Base-by-base conservation (phyloP, 2,329 filamentous ascomycete genomes). In the Paecilomyces niveus region DNA sequence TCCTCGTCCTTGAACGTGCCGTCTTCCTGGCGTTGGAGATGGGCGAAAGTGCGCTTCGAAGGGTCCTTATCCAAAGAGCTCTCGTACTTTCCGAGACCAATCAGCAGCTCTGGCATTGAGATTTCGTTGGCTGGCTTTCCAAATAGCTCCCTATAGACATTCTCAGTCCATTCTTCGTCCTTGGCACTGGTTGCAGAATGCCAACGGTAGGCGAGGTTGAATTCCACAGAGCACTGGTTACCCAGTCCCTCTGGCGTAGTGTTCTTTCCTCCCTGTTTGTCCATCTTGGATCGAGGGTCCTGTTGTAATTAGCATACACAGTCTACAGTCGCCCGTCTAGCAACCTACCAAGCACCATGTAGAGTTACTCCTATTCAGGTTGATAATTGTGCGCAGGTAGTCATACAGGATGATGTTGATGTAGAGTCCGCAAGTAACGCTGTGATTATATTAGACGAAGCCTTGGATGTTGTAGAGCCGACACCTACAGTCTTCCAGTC, bases 161-260 rank as follows among this genome's bases (percentile, higher is more conserved):
- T 79, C 64, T 91, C 82, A 22, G 90, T 88, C 90, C 90, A 95
- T 63, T 86, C 81, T 68, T 94, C 90, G 66, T 96, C 91, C 62
- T 84, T 85, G 59, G 85, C 83, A 39, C 82, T 83, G 65, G 94
- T 89, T 64, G 88, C 86, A 2, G 89, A 90, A 76, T 95, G 90
- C 90, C 90, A 95, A 62, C 90, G 83, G 72, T 96, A 95, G 64
- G 89, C 88, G 9, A 96, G 80, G 69, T 94, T 95, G 80, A 96
- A 96, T 76, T 96, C 91, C 3, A 89, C 89, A 0, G 89, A 93
- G 4, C 93, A 89, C 63, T 89, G 86, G 67, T 94, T 95, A 55
- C 91, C 91, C 0, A 89, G 84, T 50, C 89, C 91, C 24, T 85
- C 81, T 52, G 89, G 85, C 0, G 88, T 83, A 0, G 84, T 82